Percentiles rank a stretch among this genome's conserved stretches.
These are phyloP conservation scores for Teunomyces funiuensis DNA, from an alignment of 805 yeast genomes.

Conservation along the genomic window DNA sequence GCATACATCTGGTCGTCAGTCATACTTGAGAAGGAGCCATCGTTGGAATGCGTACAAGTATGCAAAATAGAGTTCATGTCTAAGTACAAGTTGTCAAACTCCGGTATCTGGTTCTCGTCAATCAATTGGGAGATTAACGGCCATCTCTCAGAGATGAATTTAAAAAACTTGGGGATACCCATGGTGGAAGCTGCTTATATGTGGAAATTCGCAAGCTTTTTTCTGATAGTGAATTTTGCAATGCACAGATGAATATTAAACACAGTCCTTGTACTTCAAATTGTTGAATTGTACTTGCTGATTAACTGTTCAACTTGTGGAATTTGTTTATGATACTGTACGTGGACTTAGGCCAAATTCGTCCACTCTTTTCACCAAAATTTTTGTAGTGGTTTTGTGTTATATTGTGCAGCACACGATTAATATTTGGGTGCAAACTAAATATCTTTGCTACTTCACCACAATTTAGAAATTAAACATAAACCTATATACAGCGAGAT, in stretches of 20 bases:
- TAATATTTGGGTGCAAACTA: not conserved
- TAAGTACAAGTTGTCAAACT: conserved; percentile 89
- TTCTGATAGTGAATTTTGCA: not conserved
- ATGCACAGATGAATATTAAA: conserved; percentile 1
- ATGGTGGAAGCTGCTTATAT: not conserved
- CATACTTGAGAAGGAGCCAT: conserved; percentile 58
- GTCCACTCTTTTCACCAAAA: conserved; percentile 2
- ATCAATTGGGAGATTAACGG: conserved; percentile 88
- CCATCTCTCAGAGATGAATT: conserved; percentile 98
- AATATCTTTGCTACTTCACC: not conserved
- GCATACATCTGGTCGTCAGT: conserved; percentile 91
- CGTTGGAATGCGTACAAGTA: conserved; percentile 87
- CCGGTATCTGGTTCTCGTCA: conserved; percentile 75
- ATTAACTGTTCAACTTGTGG: not conserved
- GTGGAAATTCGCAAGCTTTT: not conserved
- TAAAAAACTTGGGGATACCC: conserved; percentile 95
- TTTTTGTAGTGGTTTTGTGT: not conserved
- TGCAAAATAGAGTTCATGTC: conserved; percentile 98
- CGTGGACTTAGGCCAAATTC: not conserved
- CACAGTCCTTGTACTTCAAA: not conserved
- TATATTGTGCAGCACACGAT: conserved; percentile 1
- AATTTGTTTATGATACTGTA: not conserved
- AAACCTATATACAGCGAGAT: not conserved
- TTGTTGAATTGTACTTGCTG: conserved; percentile 1
- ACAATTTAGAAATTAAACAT: not conserved